Evolutionary conservation across 805 yeast species (phyloP).

Genomic region (Lipomyces sp.): DNA sequence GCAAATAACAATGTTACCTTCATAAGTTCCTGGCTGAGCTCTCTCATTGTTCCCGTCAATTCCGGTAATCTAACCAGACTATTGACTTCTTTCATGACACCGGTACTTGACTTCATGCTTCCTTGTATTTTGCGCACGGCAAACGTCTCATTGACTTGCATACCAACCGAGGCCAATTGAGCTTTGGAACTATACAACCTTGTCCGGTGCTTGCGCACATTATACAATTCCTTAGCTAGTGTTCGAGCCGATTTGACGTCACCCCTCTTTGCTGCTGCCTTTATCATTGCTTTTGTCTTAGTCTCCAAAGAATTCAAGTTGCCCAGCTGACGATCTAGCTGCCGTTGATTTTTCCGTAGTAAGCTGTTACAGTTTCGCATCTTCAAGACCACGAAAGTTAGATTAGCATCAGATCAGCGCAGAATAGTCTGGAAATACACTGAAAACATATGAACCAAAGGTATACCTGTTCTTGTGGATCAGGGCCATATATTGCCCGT

Average conservation of each 20-base stretch:
- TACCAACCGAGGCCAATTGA: constrained; percentile 78
- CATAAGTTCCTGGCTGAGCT: constrained; percentile 82
- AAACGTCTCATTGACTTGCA: constrained; percentile 92
- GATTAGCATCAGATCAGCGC: neutral
- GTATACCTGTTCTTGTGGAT: constrained; percentile 80
- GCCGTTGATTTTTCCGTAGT: constrained; percentile 82
- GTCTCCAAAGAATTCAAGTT: constrained; percentile 63
- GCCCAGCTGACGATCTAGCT: constrained; percentile 76
- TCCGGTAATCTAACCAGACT: constrained; percentile 78
- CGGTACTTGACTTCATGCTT: constrained; percentile 76
- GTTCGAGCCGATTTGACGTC: constrained; percentile 75
- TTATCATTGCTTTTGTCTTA: constrained; percentile 79
- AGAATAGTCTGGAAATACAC: neutral
- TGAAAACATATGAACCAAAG: constrained; percentile 38
- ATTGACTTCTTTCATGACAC: constrained; percentile 87
- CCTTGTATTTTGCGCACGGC: constrained; percentile 81
- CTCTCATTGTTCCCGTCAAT: constrained; percentile 79
- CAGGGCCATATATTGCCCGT: constrained; percentile 94
- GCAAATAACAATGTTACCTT: constrained; percentile 22
- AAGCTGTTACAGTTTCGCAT: constrained; percentile 73
- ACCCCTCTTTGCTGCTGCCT: constrained; percentile 72
- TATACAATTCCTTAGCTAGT: constrained; percentile 81
- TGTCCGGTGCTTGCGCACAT: constrained; percentile 71
- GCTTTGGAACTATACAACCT: constrained; percentile 81
- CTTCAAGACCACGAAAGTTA: constrained; percentile 43